Evolutionary conservation across 148 eudicot genomes (phyloP).

Genomic region (Chenopodium album): DNA sequence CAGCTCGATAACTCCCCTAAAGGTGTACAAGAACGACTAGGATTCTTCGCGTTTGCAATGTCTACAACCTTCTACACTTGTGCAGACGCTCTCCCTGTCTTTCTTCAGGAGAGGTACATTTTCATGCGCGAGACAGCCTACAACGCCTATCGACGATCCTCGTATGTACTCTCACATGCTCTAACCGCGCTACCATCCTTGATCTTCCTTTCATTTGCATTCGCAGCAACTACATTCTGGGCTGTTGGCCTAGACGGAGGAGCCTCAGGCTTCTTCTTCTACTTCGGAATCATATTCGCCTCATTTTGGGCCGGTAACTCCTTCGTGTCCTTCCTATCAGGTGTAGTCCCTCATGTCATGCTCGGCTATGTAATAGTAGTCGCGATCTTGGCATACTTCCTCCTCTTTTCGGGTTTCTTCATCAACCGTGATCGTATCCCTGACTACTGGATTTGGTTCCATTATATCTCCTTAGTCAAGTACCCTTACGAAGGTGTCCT

Average conservation of each 20-base stretch:
- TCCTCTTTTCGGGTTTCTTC: constrained; percentile 84
- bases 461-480: constrained; percentile 75
- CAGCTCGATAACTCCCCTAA: constrained; percentile 72
- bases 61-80: constrained; percentile 81
- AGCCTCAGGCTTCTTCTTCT: constrained; percentile 55
- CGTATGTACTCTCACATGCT: constrained; percentile 70
- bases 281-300: constrained; percentile 58
- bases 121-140: constrained; percentile 81
- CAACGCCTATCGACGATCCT: constrained; percentile 73
- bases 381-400: constrained; percentile 70
- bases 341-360: constrained; percentile 78
- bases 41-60: constrained; percentile 83
- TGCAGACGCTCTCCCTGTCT: constrained; percentile 80
- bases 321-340: constrained; percentile 82
- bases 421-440: constrained; percentile 78
- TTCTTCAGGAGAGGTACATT: constrained; percentile 71
- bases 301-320: constrained; percentile 91
- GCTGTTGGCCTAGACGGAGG: constrained; percentile 84
- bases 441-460: constrained; percentile 87
- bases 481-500: constrained; percentile 82
- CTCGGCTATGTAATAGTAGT: constrained; percentile 79
- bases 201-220: constrained; percentile 51
- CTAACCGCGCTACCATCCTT: constrained; percentile 51
- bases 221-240: constrained; percentile 63
- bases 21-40: constrained; percentile 78